Conservation (phyloP, 768 basidiomycete species). For the Amanita muscaria region DNA sequence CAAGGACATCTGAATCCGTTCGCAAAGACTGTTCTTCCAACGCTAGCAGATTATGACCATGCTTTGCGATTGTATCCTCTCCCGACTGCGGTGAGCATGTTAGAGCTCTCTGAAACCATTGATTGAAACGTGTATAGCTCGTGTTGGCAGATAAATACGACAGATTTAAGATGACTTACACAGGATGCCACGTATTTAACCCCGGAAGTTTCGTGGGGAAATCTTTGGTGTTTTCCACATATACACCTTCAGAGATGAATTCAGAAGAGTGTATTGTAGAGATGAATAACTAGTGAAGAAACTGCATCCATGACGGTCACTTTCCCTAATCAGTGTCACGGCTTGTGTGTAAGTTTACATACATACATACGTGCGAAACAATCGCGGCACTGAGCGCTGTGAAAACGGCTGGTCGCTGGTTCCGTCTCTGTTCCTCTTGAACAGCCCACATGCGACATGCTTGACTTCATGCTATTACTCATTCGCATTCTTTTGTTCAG, state of each 20-base stretch:
- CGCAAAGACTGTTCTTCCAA: conserved; percentile 77
- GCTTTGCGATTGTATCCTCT: conserved; percentile 87
- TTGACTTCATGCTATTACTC: conserved; percentile 5
- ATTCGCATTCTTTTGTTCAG: conserved; percentile 23
- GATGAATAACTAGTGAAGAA: conserved; percentile 23
- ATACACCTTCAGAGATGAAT: conserved; percentile 75
- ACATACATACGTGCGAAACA: too few relatives aligned
- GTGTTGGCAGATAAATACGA: conserved; percentile 96
- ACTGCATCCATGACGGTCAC: background rate
- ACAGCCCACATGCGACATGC: background rate
- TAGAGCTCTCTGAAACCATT: background rate
- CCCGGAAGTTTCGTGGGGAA: conserved; percentile 87
- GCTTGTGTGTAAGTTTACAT: too few relatives aligned
- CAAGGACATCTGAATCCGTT: conserved; percentile 92
- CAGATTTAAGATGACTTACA: conserved; percentile 92
- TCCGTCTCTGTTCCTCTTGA: conserved; percentile 1
- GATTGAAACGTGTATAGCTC: conserved; percentile 39
- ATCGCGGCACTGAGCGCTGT: too few relatives aligned
- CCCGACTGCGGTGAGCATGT: conserved; percentile 64
- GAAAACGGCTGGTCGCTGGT: too few relatives aligned
- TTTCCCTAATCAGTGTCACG: too few relatives aligned
- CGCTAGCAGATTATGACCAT: conserved; percentile 86
- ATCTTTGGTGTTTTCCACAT: conserved; percentile 82
- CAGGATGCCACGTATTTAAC: conserved; percentile 98
- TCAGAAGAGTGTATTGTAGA: conserved; percentile 68